Base-by-base conservation (phyloP, 106 monocot genomes). In the Allium sativum region DNA sequence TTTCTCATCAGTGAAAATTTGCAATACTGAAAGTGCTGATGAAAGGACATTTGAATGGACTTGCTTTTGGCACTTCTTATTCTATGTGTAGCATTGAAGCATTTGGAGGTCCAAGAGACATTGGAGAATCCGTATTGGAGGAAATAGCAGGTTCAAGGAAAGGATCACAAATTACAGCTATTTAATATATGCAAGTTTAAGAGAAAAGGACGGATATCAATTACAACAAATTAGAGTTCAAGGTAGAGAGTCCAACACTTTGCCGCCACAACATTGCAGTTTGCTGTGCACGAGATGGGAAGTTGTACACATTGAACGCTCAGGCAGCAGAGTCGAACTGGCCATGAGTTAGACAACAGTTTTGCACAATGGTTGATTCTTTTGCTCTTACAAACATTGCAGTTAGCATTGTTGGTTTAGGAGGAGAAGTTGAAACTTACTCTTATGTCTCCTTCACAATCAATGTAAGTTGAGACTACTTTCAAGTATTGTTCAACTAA, bases 211-310 rank as follows among this genome's bases (percentile, higher is more conserved):
- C 53, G n/a, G n/a, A 47, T 47, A 12, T 47, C 68, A 85, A 79
- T 10, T 89, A 85, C 66, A 89, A 93, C 71, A 89, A 70, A 61
- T 66, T 93, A 52, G 93, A 93, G 72, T 89, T 93, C 55, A 42
- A 48, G 48, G 85, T 93, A 42, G 82, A 93, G 55, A 62, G 85
- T 41, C 76, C 80, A 10, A 56, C 80, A 1, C 83, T 93, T 50
- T 58, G 69, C 15, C 88, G 93, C 13, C 88, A 77, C 62, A 89
- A 93, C 57, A 76, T 89, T 10, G 89, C 93, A 12, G 80, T 93
- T 19, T 93, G 93, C 63, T 52, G 67, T 53, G 72, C 80, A 8
- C 56, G 57, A 3, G 21, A 68, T 6, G 89, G 80, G 45, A 83
- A 78, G 67, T 62, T 93, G 11, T 93, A 73, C 70, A 93, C 89